Percentiles rank a stretch among this genome's conserved stretches.
Conservation (phyloP, 2,329 filamentous ascomycete species). For the Teratosphaeria epicoccoides region DNA sequence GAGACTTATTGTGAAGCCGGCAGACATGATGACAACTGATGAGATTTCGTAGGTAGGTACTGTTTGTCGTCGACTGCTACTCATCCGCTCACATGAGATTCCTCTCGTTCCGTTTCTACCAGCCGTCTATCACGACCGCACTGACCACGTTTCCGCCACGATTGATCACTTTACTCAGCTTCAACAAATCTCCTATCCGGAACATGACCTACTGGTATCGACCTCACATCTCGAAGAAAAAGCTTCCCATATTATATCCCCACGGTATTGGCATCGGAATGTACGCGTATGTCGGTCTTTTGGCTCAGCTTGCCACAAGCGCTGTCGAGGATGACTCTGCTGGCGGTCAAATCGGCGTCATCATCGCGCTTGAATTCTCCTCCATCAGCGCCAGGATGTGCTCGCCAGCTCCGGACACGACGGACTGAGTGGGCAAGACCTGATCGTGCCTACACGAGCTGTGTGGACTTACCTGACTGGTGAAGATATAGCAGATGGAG, state of each 20-base stretch:
- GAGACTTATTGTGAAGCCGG: neutral
- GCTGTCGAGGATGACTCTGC: neutral
- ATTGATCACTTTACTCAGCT: conserved; percentile 37
- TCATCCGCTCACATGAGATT: neutral
- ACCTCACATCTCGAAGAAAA: conserved; percentile 46
- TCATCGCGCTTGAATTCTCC: conserved; percentile 53
- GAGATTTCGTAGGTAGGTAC: neutral
- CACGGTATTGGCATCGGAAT: conserved; percentile 60
- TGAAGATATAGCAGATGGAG: neutral
- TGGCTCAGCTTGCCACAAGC: conserved; percentile 26
- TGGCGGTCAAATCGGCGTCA: conserved; percentile 41
- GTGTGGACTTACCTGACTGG: conserved; percentile 47
- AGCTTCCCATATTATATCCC: conserved; percentile 52
- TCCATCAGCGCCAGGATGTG: conserved; percentile 52
- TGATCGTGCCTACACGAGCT: conserved; percentile 50
- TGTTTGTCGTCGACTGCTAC: conserved; percentile 3
- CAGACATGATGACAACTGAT: neutral
- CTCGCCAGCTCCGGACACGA: conserved; percentile 31
- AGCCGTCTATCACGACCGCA: conserved; percentile 19
- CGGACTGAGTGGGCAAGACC: conserved; percentile 47
- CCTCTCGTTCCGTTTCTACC: conserved; percentile 5
- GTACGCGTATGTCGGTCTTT: conserved; percentile 50
- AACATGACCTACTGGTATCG: conserved; percentile 53
- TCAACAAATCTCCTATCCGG: conserved; percentile 36
- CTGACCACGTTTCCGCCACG: conserved; percentile 46